Base-by-base conservation (phyloP, 345 rosid species). In the Clausena lansium region DNA sequence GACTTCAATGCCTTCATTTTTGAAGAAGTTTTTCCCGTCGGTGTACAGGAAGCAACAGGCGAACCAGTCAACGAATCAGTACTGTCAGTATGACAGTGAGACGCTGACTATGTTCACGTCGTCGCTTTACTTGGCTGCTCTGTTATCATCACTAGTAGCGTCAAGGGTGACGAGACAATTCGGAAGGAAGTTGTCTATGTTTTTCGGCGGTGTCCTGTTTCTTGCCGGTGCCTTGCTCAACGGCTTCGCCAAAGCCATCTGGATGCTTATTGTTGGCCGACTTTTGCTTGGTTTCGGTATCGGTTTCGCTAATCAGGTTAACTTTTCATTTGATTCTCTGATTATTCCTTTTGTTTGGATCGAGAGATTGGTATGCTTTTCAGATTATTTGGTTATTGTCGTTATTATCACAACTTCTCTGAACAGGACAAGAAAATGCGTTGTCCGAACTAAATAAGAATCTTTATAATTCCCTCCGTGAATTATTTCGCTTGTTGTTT, bases 281-380 rank as follows among this genome's bases (percentile, higher is more conserved):
- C 85, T 97, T 20, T 81, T 97, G 76, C 97, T 97, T 27, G 99
- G 99, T 77, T 94, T 97, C 33, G 99, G 99, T 54, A 88, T 97
- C 62, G 99, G 99, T 19, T 97, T 97, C 69, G 98, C 99, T 67
- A 97, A 94, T 82, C 99, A 97, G 99, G 99, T 97, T 97, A 76
- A 69, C 57, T 14, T 52, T 14, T 52, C 57, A 13, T 45, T 45
- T 45, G 50, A 45, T 45, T 45, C 50, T 45, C 50, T 45, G 50
- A 38, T 28, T n/a, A 7, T 20, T 77, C 15, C 15, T 5, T 17
- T 70, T 66, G 20, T 33, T 75, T 55, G 73, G 83, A 81, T 79
- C 77, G 57, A 36, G 41, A 58, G 58, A 59, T 45, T 39, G 33
- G 52, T 71, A 5, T 66, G 38, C 19, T 19, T n/a, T 50, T 17